A percentile compares a stretch with the other conserved stretches of the same genome.
These are phyloP conservation scores for Talaromyces sp. DNA, from an alignment of 2,329 filamentous ascomycete species.

Conservation along the genomic window DNA sequence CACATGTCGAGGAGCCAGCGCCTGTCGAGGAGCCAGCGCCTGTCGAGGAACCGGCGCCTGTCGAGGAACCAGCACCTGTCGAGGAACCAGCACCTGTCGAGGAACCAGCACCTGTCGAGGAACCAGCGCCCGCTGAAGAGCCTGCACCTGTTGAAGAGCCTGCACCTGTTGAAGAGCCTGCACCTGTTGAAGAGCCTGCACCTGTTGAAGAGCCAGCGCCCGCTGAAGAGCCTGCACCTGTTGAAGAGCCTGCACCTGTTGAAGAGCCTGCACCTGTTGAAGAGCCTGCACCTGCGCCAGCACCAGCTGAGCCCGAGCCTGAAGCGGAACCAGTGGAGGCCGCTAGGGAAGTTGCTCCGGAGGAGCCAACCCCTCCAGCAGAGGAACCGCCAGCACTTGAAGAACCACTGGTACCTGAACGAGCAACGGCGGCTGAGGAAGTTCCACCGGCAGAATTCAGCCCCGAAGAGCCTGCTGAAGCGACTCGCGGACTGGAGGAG, in stretches of 20 bases:
- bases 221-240: constrained; percentile 12
- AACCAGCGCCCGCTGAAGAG: neutral
- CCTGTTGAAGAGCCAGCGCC: constrained; percentile 1
- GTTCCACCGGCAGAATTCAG: constrained; percentile 5
- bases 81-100: constrained; percentile 7
- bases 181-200: constrained; percentile 5
- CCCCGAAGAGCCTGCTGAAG: constrained; percentile 11
- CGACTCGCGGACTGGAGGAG: constrained; percentile 4
- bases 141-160: neutral
- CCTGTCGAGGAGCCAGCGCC: constrained; percentile 1
- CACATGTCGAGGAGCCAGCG: constrained; percentile 13
- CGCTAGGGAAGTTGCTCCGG: neutral
- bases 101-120: neutral
- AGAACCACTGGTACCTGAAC: constrained; percentile 2
- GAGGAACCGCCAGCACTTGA: neutral
- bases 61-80: constrained; percentile 14
- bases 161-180: constrained; percentile 9
- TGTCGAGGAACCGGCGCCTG: constrained; percentile 1
- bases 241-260: constrained; percentile 15
- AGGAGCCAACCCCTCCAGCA: neutral
- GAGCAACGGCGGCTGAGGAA: too few species aligned
- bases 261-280: constrained; percentile 11
- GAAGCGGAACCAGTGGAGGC: neutral
- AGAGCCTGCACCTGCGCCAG: constrained; percentile 10
- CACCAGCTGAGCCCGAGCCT: neutral